A percentile compares a stretch with the other conserved stretches of the same genome.
Conservation (phyloP, 2,329 filamentous ascomycete species). For the Microthyrium microscopicum region DNA sequence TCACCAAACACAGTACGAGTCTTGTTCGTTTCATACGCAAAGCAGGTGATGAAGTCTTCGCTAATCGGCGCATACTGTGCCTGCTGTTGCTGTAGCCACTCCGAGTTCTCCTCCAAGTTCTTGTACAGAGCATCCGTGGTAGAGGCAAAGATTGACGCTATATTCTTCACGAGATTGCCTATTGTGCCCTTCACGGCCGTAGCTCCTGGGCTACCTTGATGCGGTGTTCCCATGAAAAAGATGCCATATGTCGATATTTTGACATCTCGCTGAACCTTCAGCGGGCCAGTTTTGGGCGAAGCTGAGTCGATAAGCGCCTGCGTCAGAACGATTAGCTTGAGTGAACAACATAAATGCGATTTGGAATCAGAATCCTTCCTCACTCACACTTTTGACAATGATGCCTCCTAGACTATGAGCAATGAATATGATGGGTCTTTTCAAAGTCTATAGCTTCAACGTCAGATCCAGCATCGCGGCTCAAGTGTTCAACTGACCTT, state of each 20-base stretch:
- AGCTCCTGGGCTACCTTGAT: slow-evolving; percentile 20
- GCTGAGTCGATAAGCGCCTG: slow-evolving; percentile 23
- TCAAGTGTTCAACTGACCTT: slow-evolving; percentile 10
- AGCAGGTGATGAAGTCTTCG: slow-evolving; percentile 20
- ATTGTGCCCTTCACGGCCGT: too few species aligned
- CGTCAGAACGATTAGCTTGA: slow-evolving; percentile 6
- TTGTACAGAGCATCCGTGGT: slow-evolving; percentile 17
- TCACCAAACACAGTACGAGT: slow-evolving; percentile 14
- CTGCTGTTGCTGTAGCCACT: slow-evolving; percentile 21
- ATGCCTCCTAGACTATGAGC: slow-evolving; percentile 19
- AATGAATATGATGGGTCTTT: slow-evolving; percentile 18
- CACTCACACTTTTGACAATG: slow-evolving; percentile 18
- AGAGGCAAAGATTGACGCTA: slow-evolving; percentile 19
- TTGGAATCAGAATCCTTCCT: too few species aligned
- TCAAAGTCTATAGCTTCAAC: slow-evolving; percentile 13
- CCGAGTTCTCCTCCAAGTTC: slow-evolving; percentile 19
- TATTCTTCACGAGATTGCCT: slow-evolving; percentile 16
- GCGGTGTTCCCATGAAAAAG: slow-evolving; percentile 24
- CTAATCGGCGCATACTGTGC: slow-evolving; percentile 20
- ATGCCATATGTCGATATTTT: slow-evolving; percentile 22
- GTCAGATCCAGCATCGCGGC: slow-evolving; percentile 8
- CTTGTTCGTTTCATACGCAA: slow-evolving; percentile 17
- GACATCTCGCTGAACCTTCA: slow-evolving; percentile 17
- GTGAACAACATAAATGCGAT: slow-evolving; percentile 6
- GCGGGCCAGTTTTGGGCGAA: slow-evolving; percentile 13